Conservation (phyloP, 1,284 basidiomycete species). For the Veloboletus limbatus region DNA sequence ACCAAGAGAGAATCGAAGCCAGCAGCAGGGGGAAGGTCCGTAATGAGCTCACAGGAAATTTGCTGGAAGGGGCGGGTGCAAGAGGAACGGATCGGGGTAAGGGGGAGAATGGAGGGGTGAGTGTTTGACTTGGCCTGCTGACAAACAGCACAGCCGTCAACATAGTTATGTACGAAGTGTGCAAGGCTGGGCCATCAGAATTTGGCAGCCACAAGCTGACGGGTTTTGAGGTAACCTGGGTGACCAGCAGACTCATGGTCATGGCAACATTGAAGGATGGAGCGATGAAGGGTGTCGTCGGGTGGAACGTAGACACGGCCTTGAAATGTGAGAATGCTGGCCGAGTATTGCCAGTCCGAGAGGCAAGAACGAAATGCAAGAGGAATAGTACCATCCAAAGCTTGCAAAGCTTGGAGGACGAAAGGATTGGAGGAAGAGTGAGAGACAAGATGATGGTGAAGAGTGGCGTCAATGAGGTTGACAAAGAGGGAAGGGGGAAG, state of each 20-base stretch:
- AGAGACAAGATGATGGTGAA: background rate
- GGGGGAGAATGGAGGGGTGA: background rate
- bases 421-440: background rate
- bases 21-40: conserved; percentile 3
- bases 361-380: background rate
- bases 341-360: background rate
- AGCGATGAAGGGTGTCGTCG: background rate
- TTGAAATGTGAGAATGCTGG: background rate
- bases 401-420: background rate
- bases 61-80: background rate
- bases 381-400: background rate
- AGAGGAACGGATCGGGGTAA: background rate
- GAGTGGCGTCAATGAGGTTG: background rate
- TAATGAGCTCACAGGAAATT: background rate
- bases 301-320: background rate
- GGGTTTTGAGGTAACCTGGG: background rate
- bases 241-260: background rate
- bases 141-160: conserved; percentile 10
- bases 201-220: background rate
- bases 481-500: background rate
- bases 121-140: conserved; percentile 13
- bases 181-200: conserved; percentile 21
- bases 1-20: conserved; percentile 21
- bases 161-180: conserved; percentile 2
- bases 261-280: background rate